Evolutionary conservation across 805 yeast species (phyloP), one percentile per base, ranked within the genome.

Genomic region (Wickerhamiella musiphila): DNA sequence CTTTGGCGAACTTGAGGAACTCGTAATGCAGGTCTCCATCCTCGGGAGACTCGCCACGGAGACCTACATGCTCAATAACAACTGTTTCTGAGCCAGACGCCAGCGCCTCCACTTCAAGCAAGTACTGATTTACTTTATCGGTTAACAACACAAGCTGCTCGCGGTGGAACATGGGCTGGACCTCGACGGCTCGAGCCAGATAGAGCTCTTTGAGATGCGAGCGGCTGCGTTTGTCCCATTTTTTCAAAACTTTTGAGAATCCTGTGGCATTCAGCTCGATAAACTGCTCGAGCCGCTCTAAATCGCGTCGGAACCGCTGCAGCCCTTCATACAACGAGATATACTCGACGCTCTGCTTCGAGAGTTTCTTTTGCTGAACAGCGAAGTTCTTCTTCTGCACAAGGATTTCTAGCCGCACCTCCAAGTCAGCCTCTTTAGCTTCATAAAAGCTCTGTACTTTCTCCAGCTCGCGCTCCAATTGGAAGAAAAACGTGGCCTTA

Each of bases 181-280:
- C 94, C 39, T 81, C 82, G 10, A 90, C 93, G 0, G 94, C 94
- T 0, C 94, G 77, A 19, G 82, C 73, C 30, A 90, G 63, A 51
- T 84, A 90, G 32, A 90, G 63, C 51, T 90, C 98, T 49, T 84
- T 83, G 5, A 94, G 83, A 44, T 81, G 93, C 3, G 94, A 79
- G 48, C 86, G 83, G 15, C 94, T 82, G 39, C 95, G 64, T 55
- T 90, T 90, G 56, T 90, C 98, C 98, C 98, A 90, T 58, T 90
- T 90, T 53, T 90, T 90, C 47, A 90, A 67, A 18, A 82, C 95
- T 56, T 90, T 90, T 15, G 92, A 74, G 54, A 90, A 90, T 10
- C 98, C 98, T 1, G 93, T 81, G 47, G 84, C 94, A 51, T 90
- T 90, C 36, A 90, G 63, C 53, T 84, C 95, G 24, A 90, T 82